Percentiles rank a stretch among this genome's conserved stretches.
Conservation (phyloP, 129 eudicot genomes). For the Arctium lappa region DNA sequence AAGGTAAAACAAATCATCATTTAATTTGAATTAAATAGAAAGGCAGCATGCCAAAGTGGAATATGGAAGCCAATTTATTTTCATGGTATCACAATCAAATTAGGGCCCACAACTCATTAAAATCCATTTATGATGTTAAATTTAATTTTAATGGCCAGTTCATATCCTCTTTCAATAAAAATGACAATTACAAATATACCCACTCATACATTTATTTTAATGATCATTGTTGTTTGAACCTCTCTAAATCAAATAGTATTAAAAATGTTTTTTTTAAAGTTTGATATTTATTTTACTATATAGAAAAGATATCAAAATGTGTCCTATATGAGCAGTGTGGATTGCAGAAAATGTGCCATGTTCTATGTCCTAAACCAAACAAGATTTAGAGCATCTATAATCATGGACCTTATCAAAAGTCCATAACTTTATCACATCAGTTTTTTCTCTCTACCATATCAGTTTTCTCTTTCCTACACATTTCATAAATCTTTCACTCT, state of each 20-base stretch:
- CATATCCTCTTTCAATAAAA: background rate
- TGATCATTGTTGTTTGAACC: background rate
- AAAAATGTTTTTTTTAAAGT: too few species aligned
- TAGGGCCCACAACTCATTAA: conserved; percentile 16
- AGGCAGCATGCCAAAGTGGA: conserved; percentile 21
- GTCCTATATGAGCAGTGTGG: background rate
- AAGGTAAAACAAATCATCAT: background rate
- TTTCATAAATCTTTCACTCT: too few species aligned
- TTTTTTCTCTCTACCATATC: too few species aligned
- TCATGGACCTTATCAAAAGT: too few species aligned
- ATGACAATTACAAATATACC: background rate
- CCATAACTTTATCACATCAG: too few species aligned
- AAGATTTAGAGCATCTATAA: background rate
- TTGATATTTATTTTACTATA: background rate
- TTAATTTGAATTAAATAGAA: background rate
- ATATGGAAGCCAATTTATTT: background rate
- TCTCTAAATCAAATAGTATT: too few species aligned
- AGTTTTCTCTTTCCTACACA: too few species aligned
- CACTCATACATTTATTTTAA: background rate
- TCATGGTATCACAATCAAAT: conserved; percentile 21
- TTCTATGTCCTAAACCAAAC: background rate
- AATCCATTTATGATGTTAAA: background rate
- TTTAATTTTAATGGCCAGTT: background rate
- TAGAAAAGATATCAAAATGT: background rate
- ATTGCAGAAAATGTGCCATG: background rate